Conservation (phyloP, 345 rosid species). For the Hibiscus trionum region DNA sequence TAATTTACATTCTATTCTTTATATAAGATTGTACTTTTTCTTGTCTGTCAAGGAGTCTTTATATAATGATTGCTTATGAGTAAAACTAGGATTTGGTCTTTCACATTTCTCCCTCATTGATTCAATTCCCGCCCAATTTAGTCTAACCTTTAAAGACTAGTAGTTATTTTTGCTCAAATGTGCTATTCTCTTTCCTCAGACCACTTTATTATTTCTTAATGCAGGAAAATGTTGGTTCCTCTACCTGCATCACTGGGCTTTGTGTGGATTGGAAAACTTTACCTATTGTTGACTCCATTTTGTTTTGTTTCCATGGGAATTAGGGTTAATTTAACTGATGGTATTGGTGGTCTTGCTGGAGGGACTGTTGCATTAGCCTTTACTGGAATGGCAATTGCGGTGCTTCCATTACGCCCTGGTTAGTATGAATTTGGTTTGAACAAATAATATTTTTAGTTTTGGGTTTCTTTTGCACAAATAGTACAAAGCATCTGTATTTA, state of each 20-base stretch:
- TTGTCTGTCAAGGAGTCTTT: neutral
- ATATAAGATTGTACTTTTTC: neutral
- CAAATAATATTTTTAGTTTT: slow-evolving; percentile 84
- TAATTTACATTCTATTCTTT: neutral
- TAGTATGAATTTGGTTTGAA: slow-evolving; percentile 82
- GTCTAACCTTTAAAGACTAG: neutral
- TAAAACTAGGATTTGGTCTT: neutral
- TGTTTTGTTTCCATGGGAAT: slow-evolving; percentile 84
- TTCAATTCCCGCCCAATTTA: neutral
- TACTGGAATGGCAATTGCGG: neutral
- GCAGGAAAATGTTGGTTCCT: slow-evolving; percentile 25
- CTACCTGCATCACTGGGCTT: slow-evolving; percentile 84
- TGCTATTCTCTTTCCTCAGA: neutral
- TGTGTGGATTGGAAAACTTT: slow-evolving; percentile 58
- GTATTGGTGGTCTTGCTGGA: slow-evolving; percentile 84
- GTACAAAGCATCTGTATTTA: slow-evolving; percentile 68
- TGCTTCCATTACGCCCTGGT: slow-evolving; percentile 8
- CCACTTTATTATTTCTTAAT: neutral
- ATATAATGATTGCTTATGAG: neutral
- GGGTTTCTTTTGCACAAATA: slow-evolving; percentile 86
- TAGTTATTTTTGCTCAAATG: neutral
- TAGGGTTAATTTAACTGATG: slow-evolving; percentile 63
- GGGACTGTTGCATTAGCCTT: slow-evolving; percentile 75
- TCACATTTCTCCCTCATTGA: neutral
- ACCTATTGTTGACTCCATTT: slow-evolving; percentile 58